A percentile compares a stretch with the other conserved stretches of the same genome.
These are phyloP conservation scores for Citrus maxima DNA, from an alignment of 345 rosid species.

Conservation along the genomic window DNA sequence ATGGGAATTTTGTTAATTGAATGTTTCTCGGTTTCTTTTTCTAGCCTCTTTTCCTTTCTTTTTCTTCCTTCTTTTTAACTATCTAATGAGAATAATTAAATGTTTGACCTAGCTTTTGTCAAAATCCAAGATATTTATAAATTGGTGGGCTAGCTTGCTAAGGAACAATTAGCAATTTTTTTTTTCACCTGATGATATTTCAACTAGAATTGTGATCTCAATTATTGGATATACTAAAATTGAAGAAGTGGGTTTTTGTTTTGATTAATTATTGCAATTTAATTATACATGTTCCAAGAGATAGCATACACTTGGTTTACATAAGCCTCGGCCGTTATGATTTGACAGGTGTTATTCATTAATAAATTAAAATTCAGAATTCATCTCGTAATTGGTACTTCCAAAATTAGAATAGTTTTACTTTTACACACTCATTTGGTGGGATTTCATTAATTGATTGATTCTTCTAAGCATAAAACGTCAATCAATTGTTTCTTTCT, in stretches of 20 bases:
- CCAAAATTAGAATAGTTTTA: too few relatives aligned
- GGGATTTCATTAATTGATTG: not conserved
- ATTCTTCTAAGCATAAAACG: not conserved
- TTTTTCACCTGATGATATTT: not conserved
- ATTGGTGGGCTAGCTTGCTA: not conserved
- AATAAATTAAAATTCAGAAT: too few relatives aligned
- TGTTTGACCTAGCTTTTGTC: not conserved
- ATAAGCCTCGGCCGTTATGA: not conserved
- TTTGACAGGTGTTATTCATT: not conserved
- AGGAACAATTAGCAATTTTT: too few relatives aligned
- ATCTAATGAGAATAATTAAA: not conserved
- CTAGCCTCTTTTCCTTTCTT: not conserved
- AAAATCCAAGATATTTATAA: not conserved
- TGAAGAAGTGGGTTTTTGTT: not conserved
- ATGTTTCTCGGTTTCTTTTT: not conserved
- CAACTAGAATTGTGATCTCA: not conserved
- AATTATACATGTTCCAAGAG: not conserved
- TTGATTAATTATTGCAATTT: conserved; percentile 7
- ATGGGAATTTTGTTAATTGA: not conserved
- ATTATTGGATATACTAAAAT: not conserved
- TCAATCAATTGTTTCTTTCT: not conserved
- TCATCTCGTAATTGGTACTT: too few relatives aligned
- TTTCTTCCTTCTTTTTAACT: not conserved
- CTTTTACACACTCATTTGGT: too few relatives aligned
- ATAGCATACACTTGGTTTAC: conserved; percentile 3